These are phyloP conservation scores for Tulasnella sp. DNA, from an alignment of 768 basidiomycete genomes.

Conservation along the genomic window DNA sequence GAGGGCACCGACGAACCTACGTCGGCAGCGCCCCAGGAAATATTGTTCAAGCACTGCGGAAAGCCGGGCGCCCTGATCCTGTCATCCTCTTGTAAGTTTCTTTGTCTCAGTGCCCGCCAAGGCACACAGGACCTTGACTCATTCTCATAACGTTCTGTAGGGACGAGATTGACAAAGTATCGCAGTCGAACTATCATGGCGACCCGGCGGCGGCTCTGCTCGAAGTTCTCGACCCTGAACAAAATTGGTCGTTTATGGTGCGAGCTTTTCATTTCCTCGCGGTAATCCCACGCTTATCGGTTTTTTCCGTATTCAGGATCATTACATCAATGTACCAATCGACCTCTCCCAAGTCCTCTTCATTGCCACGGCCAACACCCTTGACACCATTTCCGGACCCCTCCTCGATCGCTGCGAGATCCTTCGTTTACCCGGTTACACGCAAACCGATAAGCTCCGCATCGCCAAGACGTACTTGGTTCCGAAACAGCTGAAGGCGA, in stretches of 20 bases:
- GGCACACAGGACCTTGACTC: not conserved
- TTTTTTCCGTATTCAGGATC: constrained; percentile 59
- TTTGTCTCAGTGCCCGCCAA: constrained; percentile 15
- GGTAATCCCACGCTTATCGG: not conserved
- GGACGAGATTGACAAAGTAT: constrained; percentile 86
- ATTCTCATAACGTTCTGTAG: constrained; percentile 35
- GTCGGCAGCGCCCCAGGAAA: constrained; percentile 82
- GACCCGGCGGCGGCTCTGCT: constrained; percentile 89
- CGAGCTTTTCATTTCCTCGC: not conserved
- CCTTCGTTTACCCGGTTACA: constrained; percentile 81
- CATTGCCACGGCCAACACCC: constrained; percentile 88
- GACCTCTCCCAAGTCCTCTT: constrained; percentile 88
- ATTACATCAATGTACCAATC: constrained; percentile 87
- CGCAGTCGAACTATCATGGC: constrained; percentile 82
- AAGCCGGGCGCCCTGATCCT: constrained; percentile 77
- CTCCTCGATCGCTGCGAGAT: constrained; percentile 89
- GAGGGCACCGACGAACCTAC: constrained; percentile 82
- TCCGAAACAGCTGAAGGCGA: constrained; percentile 82
- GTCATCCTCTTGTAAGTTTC: constrained; percentile 65
- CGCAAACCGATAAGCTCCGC: constrained; percentile 87
- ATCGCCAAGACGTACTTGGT: constrained; percentile 86
- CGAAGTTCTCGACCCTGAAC: constrained; percentile 93
- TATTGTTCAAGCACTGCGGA: constrained; percentile 84
- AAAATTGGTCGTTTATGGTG: constrained; percentile 61
- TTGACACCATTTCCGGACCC: constrained; percentile 87